Base-by-base conservation (phyloP, 352 stramenopile genomes). In the Phytopythium aichiense region DNA sequence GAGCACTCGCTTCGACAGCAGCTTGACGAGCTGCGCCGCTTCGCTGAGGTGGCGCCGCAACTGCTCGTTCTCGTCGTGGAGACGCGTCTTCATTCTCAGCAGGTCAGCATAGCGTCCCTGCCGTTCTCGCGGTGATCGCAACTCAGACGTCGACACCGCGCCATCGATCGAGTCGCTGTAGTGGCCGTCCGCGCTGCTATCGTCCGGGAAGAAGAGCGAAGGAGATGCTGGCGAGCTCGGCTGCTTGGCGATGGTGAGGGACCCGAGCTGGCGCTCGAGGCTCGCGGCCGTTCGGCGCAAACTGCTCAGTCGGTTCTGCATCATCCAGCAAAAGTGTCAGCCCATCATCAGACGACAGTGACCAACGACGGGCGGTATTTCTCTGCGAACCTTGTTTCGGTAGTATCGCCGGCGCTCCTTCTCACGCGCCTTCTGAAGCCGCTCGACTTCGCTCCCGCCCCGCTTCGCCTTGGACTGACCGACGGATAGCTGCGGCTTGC, bases 331-430 rank as follows among this genome's bases (percentile, higher is more conserved):
- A 16, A 11, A 40, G 35, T 40, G 35, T 33, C 9, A 52, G n/a
- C 23, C 12, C 22, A 25, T 25, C 23, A 25, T 52, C 4, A 20
- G 42, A 12, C 35, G 28, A 31, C 28, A 45, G 13, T 45, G 38
- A n/a, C 16, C 16, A 40, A 40, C 35, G 35, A 7, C 7, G 12
- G 35, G 35, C 35, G 35, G 9, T 16, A 8, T 40, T 40, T 40
- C 35, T 40, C 35, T 40, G 35, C 35, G 35, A 40, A 45, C 38
- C 56, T 35, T 74, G 52, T 72, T 74, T 9, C 68, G 55, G 37
- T 72, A 63, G 64, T 74, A 74, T 38, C 71, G 71, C 49, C 65
- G 70, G 3, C 60, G 65, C 28, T 74, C 68, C 63, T 69, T 74
- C 7, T 65, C 46, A 31, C 68, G 68, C 7, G 28, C 61, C 42